Evolutionary conservation across 176 grass and related monocot species (phyloP).

Genomic region (Stipa capillata): DNA sequence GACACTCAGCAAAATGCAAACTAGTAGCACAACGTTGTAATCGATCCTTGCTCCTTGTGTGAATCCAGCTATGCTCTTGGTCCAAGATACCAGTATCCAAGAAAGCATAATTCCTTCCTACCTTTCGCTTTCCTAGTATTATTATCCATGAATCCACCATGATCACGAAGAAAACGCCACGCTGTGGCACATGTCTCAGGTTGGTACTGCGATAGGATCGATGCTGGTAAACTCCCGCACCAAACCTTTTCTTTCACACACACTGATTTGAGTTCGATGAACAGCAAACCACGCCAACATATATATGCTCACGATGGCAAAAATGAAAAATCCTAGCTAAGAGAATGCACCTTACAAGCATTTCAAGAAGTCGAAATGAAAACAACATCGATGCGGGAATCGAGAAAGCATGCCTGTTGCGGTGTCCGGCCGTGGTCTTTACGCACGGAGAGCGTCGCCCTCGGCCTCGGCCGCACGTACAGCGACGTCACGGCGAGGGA

Average conservation of each 20-base stretch:
- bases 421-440: constrained; percentile 33
- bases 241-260: no score
- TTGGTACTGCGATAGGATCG: neutral
- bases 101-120: neutral
- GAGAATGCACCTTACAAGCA: no score
- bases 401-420: constrained; percentile 48
- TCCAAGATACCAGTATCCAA: neutral
- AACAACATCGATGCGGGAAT: no score
- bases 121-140: neutral
- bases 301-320: neutral
- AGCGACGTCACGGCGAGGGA: constrained; percentile 14
- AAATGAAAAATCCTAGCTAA: no score
- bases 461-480: constrained; percentile 34
- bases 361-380: no score
- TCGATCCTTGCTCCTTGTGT: neutral
- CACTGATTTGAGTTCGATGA: no score
- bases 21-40: neutral
- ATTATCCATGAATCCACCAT: neutral
- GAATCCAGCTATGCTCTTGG: neutral
- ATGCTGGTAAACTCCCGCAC: neutral
- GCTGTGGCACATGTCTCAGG: neutral
- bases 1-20: no score
- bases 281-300: neutral
- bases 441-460: constrained; percentile 24
- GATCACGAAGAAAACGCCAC: neutral